phyloP scores from a whole-genome alignment of 805 yeast genomes.

The Saccharomyces paradoxus region DNA sequence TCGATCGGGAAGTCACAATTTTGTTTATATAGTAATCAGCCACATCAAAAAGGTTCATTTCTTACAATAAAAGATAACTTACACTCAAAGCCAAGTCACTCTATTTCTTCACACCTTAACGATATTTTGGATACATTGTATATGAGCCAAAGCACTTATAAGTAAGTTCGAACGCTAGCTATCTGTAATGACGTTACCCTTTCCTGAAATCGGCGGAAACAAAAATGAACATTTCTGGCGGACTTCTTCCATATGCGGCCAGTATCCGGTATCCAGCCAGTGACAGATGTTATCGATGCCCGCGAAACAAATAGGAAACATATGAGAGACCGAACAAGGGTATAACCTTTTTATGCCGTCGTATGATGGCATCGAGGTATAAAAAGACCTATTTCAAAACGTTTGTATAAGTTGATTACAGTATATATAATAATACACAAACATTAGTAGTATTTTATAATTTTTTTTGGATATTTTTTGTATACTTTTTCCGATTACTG shows the following conservation, averaged over 20 bases:
- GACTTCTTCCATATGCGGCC: neutral
- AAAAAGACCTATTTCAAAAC: neutral
- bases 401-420: neutral
- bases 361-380: neutral
- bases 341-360: neutral
- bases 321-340: neutral
- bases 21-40: slow-evolving; percentile 39
- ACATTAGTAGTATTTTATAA: neutral
- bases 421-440: neutral
- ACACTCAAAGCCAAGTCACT: neutral
- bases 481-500: neutral
- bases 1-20: slow-evolving; percentile 28
- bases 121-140: neutral
- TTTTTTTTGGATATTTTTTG: neutral
- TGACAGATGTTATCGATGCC: too few species aligned
- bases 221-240: neutral
- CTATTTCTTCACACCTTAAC: neutral
- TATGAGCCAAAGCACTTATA: neutral
- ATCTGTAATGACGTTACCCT: neutral
- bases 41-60: slow-evolving; percentile 41
- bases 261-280: neutral
- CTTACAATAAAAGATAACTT: neutral
- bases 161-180: neutral
- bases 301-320: neutral
- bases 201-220: neutral